These are phyloP conservation scores for Rhodotorula toruloides DNA, from an alignment of 768 basidiomycete genomes.

Conservation along the genomic window DNA sequence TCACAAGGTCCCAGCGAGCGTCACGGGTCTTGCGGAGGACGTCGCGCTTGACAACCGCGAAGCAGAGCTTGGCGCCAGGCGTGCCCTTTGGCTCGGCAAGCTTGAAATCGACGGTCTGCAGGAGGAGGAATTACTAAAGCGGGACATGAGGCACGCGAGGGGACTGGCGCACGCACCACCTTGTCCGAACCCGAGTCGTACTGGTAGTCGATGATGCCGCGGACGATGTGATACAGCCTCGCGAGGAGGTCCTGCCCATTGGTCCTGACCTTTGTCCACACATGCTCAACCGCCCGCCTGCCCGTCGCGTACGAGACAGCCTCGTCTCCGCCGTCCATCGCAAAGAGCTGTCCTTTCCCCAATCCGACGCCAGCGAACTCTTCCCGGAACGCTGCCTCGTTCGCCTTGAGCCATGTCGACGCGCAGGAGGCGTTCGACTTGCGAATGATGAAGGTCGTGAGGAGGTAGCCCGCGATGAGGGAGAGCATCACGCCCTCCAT, in stretches of 20 bases:
- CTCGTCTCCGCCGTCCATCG: slow-evolving; percentile 27
- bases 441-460: slow-evolving; percentile 1
- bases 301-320: slow-evolving; percentile 21
- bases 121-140: no score
- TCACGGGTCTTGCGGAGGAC: slow-evolving; percentile 10
- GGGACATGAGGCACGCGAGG: no score
- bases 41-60: slow-evolving; percentile 11
- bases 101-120: slow-evolving; percentile 26
- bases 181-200: slow-evolving; percentile 14
- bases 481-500: slow-evolving; percentile 13
- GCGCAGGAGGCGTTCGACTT: slow-evolving; percentile 1
- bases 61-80: slow-evolving; percentile 28
- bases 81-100: slow-evolving; percentile 18
- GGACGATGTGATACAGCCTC: neutral
- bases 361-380: slow-evolving; percentile 35
- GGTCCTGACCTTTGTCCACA: slow-evolving; percentile 6
- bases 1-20: slow-evolving; percentile 27
- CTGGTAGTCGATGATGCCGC: neutral
- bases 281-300: slow-evolving; percentile 16
- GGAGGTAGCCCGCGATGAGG: slow-evolving; percentile 11
- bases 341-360: slow-evolving; percentile 7
- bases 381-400: neutral
- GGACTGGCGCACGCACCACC: slow-evolving; percentile 17
- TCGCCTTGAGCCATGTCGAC: slow-evolving; percentile 1
- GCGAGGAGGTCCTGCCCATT: slow-evolving; percentile 9